Conservation (phyloP, 345 rosid species). For the Eucalyptus grandis region DNA sequence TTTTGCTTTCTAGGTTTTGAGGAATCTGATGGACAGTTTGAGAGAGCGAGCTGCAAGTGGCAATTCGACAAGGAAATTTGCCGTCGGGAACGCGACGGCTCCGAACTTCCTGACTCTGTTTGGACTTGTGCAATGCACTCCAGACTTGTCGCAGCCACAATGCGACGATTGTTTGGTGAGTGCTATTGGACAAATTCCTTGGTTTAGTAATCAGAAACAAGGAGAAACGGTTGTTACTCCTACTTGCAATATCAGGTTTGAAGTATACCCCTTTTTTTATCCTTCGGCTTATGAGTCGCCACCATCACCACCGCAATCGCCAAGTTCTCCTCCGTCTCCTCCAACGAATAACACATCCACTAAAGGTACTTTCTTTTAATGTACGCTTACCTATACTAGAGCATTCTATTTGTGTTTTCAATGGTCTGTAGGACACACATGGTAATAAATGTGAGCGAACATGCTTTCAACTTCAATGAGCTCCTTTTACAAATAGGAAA, state of each 20-base stretch:
- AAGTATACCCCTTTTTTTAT: neutral
- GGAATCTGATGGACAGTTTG: neutral
- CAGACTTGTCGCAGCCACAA: neutral
- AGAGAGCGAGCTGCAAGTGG: neutral
- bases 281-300: neutral
- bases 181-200: neutral
- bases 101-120: neutral
- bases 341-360: neutral
- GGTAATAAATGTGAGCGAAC: neutral
- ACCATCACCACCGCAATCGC: neutral
- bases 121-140: neutral
- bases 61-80: neutral
- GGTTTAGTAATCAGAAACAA: neutral
- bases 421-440: neutral
- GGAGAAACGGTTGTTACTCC: neutral
- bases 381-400: neutral
- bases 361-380: neutral
- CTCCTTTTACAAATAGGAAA: neutral
- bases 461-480: neutral
- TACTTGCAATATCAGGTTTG: neutral
- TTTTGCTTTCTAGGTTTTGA: neutral
- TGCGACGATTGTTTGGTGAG: neutral
- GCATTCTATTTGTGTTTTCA: neutral
- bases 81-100: neutral
- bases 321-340: neutral